Evolutionary conservation across 768 basidiomycete genomes (phyloP), one percentile per base, ranked within the genome.

Genomic region (Chalciporus chontae): DNA sequence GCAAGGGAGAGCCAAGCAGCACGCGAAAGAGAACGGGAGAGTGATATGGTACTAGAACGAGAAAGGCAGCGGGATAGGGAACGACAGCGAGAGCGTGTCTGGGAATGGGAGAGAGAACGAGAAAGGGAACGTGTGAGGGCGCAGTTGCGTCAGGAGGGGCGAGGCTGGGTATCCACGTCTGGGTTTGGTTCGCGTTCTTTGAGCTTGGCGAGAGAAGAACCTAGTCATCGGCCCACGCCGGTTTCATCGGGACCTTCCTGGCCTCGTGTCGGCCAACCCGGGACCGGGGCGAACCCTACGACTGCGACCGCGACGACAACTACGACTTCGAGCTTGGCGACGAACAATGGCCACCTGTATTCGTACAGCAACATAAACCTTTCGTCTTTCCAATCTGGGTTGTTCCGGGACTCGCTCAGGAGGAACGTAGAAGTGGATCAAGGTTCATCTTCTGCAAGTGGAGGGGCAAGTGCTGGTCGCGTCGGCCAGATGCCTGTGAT

Each of bases 371-470:
- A 59, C 40, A 23, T 67, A n/a, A 63, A 67, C n/a, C 43, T 67
- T 5, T 56, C 65, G 15, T 51, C 66, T 34, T 67, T 67, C 45
- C 66, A 66, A 29, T 63, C 66, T 21, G 66, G 66, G 3, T 31
- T 69, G 18, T 67, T 69, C 43, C 61, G 66, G 24, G 66, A 67
- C 50, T 69, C 66, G 23, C 27, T 67, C 15, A 61, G 60, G 54
- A 65, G 63, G 44, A 61, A 56, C 36, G 58, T 40, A 17, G 64
- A 63, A 18, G 61, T 57, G 2, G 55, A 62, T 19, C 62, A 64
- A 21, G 8, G 39, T 8, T 39, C 65, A 10, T 50, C 54, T 31
- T 41, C 55, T 24, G 42, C 51, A 19, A 60, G 21, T 4, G 53
- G 39, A 26, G 17, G 17, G 17, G 13, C 7, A 3, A 31, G 9